Percentiles rank a stretch among this genome's conserved stretches.
Conservation (phyloP, 2,329 filamentous ascomycete genomes). For the Epichloe festucae region DNA sequence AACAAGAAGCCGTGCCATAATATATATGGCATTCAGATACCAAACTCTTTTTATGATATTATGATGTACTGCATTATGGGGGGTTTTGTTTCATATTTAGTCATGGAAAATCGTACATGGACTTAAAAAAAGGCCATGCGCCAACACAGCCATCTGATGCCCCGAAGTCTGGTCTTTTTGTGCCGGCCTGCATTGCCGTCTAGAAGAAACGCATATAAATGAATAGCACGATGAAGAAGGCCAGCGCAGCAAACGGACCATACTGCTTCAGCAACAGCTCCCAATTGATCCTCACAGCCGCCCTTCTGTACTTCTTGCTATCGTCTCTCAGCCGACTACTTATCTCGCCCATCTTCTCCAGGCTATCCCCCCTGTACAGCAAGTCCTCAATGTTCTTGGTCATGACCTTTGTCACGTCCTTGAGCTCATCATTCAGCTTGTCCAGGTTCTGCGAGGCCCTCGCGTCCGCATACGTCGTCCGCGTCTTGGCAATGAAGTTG, state of each 20-base stretch:
- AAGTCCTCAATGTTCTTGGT: conserved; percentile 99
- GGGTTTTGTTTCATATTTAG: conserved; percentile 5
- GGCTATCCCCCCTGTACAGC: conserved; percentile 86
- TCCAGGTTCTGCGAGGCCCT: conserved; percentile 86
- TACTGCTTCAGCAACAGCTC: conserved; percentile 94
- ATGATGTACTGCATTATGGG: conserved; percentile 4
- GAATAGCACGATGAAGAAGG: conserved; percentile 71
- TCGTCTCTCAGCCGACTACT: conserved; percentile 79
- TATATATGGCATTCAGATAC: neutral
- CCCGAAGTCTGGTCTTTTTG: neutral
- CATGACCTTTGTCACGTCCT: conserved; percentile 98
- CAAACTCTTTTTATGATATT: neutral
- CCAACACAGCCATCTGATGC: neutral
- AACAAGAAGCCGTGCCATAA: no score
- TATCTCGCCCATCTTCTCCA: conserved; percentile 96
- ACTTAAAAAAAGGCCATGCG: neutral
- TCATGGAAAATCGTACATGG: conserved; percentile 13
- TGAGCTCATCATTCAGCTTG: conserved; percentile 90
- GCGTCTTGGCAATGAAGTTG: conserved; percentile 86
- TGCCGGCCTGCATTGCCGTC: conserved; percentile 7
- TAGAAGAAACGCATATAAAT: conserved; percentile 90
- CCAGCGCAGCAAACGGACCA: conserved; percentile 74
- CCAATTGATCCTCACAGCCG: conserved; percentile 95
- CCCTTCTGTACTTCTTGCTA: conserved; percentile 84
- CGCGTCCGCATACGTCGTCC: conserved; percentile 85